Evolutionary conservation across 331 rosid genomes (phyloP), one percentile per base, ranked within the genome.

Genomic region (Telfairia occidentalis): DNA sequence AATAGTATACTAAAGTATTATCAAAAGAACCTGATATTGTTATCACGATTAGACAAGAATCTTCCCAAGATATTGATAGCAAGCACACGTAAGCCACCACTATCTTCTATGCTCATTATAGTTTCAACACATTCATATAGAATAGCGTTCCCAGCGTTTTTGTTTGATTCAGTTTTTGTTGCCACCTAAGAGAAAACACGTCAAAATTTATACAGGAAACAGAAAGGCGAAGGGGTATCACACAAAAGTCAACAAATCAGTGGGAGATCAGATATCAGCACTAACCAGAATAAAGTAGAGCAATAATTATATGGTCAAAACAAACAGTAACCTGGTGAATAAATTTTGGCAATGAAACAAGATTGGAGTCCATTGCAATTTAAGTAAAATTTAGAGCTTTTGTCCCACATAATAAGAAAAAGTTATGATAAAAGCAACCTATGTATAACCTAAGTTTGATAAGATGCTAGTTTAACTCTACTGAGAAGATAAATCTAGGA

Each of bases 91-190:
- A 95, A 85, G 81, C 99, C 99, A 54, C 99, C 93, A 76, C 82
- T 90, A 82, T 95, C 97, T 90, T 95, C 96, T 52, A 95, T 88
- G 79, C 97, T 92, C 99, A 95, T 95, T 75, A 95, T 92, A 77
- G 99, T 95, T 85, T 89, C 97, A 54, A 95, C 99, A 77, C 99
- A 92, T 78, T 90, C 99, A 45, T 92, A 95, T 65, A 95, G 79
- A 78, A 95, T 95, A 76, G 99, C 97, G 85, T 95, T 90, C 61
- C 99, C 99, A 45, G 99, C 96, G 77, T 92, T 92, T 84, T 95
- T 95, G 84, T 92, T 95, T 16, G 99, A 90, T 84, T 95, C 99
- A 2, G 99, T 95, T 90, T 92, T 95, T 2, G 97, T 88, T 24
- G 99, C 97, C 88, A 95, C 99, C 99, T 95, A 81, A 65, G 82